Conservation (phyloP, 1,139 yeast genomes). For the Blastobotrys raffinosifermentans region DNA sequence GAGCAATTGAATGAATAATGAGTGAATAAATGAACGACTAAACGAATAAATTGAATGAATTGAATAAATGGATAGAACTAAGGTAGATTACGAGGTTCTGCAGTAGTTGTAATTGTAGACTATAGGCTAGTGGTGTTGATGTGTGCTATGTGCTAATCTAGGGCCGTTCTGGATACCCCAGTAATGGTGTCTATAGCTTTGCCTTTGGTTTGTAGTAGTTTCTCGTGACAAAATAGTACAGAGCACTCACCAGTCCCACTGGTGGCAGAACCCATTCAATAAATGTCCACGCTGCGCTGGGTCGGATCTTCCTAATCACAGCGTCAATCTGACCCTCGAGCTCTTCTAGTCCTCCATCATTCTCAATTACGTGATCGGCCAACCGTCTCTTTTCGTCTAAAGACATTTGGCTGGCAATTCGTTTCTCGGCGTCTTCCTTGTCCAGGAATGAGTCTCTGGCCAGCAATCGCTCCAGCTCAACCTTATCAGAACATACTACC, state of each 20-base stretch:
- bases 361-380: conserved; percentile 67
- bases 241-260: conserved; percentile 43
- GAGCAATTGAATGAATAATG: too few relatives aligned
- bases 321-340: conserved; percentile 45
- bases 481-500: conserved; percentile 52
- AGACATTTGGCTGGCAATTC: conserved; percentile 76
- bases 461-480: conserved; percentile 59
- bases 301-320: conserved; percentile 43
- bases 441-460: conserved; percentile 63
- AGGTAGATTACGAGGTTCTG: too few relatives aligned
- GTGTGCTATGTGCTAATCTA: too few relatives aligned
- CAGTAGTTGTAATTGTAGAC: too few relatives aligned
- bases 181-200: background rate
- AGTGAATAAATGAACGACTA: too few relatives aligned
- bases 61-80: too few relatives aligned
- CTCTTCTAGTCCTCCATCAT: conserved; percentile 47
- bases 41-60: too few relatives aligned
- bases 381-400: conserved; percentile 48
- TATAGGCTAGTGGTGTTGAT: conserved; percentile 4
- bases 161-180: too few relatives aligned
- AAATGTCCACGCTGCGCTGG: conserved; percentile 37
- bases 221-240: conserved; percentile 38
- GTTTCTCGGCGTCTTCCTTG: conserved; percentile 58
- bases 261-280: conserved; percentile 50
- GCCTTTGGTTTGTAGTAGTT: conserved; percentile 7